A percentile compares a stretch with the other conserved stretches of the same genome.
Conservation (phyloP, 192 early-diverging fungal species). For the Linnemannia schmuckeri region DNA sequence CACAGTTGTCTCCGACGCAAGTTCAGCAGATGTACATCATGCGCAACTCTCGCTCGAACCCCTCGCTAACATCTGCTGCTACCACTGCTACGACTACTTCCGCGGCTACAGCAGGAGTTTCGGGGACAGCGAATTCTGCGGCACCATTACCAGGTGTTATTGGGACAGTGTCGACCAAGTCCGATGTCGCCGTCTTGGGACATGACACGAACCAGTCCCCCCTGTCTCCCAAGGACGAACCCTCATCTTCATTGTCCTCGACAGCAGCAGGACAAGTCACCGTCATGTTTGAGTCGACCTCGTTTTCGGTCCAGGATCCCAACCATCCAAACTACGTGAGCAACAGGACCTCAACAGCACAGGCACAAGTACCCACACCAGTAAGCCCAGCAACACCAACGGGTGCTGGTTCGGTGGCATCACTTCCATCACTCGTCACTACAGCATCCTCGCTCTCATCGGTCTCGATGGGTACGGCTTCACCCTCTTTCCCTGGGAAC, state of each 20-base stretch:
- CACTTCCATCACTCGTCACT: neutral
- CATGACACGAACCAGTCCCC: neutral
- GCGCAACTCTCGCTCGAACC: conserved; percentile 5
- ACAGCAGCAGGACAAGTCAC: conserved; percentile 10
- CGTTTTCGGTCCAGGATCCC: conserved; percentile 17
- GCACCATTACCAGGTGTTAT: neutral
- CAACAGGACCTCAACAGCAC: neutral
- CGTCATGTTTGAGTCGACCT: conserved; percentile 32
- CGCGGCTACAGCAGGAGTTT: neutral
- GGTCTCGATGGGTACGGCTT: neutral
- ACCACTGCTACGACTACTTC: neutral
- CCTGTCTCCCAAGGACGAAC: neutral
- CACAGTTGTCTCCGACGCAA: conserved; percentile 19
- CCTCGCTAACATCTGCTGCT: neutral
- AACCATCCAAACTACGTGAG: neutral
- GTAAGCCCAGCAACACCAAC: neutral
- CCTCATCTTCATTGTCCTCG: no score
- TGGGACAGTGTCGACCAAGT: neutral
- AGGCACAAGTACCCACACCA: neutral
- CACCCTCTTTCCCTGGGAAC: neutral
- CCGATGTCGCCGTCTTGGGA: neutral
- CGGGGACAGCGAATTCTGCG: neutral
- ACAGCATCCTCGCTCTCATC: neutral
- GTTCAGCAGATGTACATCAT: conserved; percentile 14
- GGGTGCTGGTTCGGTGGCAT: neutral